A percentile compares a stretch with the other conserved stretches of the same genome.
Conservation (phyloP, 495 filamentous ascomycete genomes). For the Neurospora pannonica region DNA sequence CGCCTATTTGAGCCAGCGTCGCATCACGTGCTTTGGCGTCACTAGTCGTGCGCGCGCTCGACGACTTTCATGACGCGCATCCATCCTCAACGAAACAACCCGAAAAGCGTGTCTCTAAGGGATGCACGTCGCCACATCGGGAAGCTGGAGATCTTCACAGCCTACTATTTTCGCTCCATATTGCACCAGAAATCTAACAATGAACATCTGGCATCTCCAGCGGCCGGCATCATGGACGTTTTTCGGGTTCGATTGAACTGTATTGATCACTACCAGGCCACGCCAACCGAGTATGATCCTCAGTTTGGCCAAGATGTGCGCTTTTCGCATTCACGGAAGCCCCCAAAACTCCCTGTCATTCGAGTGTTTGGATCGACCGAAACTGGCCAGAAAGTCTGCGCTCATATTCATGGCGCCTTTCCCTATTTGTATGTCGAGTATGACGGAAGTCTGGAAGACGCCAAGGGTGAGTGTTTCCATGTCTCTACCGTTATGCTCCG, state of each 20-base stretch:
- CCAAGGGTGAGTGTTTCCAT: slow-evolving; percentile 45
- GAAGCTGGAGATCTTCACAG: neutral
- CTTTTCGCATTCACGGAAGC: slow-evolving; percentile 41
- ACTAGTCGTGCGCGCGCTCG: neutral
- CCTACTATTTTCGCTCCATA: neutral
- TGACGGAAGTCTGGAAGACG: slow-evolving; percentile 52
- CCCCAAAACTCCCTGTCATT: slow-evolving; percentile 74
- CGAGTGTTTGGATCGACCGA: slow-evolving; percentile 90
- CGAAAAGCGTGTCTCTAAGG: neutral
- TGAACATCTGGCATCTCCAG: neutral
- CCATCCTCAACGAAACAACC: neutral
- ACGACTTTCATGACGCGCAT: neutral
- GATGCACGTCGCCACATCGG: neutral
- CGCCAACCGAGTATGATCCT: slow-evolving; percentile 74
- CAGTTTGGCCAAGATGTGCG: slow-evolving; percentile 50
- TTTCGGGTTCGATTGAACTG: slow-evolving; percentile 89
- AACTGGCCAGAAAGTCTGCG: slow-evolving; percentile 91
- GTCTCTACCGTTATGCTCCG: neutral
- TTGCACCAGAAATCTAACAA: neutral
- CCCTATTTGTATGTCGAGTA: slow-evolving; percentile 93
- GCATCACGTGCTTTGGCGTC: neutral
- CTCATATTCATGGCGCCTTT: slow-evolving; percentile 91
- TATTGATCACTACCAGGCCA: slow-evolving; percentile 83
- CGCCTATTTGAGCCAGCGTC: neutral
- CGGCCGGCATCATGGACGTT: slow-evolving; percentile 39